phyloP scores from a whole-genome alignment of 2,329 filamentous ascomycete species.

The Arthrobotrys conoides region DNA sequence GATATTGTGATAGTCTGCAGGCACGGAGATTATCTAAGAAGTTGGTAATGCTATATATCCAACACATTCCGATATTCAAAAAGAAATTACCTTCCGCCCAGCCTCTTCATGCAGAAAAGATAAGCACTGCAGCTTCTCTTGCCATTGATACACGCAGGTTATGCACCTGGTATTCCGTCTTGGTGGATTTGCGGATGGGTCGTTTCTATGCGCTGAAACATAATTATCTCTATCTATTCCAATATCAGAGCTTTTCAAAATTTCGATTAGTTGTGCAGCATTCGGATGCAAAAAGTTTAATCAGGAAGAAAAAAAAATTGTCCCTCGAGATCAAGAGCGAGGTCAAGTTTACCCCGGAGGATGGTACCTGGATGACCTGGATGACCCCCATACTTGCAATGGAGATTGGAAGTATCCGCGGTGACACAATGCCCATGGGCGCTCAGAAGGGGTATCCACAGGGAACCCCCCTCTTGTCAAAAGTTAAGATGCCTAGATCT shows the following conservation, averaged over 20 bases:
- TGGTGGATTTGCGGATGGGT: conserved; percentile 26
- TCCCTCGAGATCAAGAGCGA: not conserved
- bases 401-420: conserved; percentile 6
- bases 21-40: conserved; percentile 25
- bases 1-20: conserved; percentile 3
- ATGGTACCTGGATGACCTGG: not conserved
- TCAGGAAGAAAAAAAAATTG: not conserved
- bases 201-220: conserved; percentile 10
- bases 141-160: conserved; percentile 7
- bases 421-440: conserved; percentile 41
- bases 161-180: conserved; percentile 13
- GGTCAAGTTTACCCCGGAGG: not conserved
- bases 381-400: conserved; percentile 12
- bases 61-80: conserved; percentile 32
- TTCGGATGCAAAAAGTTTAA: not conserved
- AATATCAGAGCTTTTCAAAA: not conserved
- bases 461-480: conserved; percentile 31
- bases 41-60: conserved; percentile 30
- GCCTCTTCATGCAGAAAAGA: conserved; percentile 6
- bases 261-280: not conserved
- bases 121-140: conserved; percentile 22
- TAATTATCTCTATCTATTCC: not conserved
- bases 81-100: conserved; percentile 15
- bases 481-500: conserved; percentile 36
- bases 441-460: conserved; percentile 44